Evolutionary conservation across 805 yeast species (phyloP), one percentile per base, ranked within the genome.

Genomic region (Candida silvatica): DNA sequence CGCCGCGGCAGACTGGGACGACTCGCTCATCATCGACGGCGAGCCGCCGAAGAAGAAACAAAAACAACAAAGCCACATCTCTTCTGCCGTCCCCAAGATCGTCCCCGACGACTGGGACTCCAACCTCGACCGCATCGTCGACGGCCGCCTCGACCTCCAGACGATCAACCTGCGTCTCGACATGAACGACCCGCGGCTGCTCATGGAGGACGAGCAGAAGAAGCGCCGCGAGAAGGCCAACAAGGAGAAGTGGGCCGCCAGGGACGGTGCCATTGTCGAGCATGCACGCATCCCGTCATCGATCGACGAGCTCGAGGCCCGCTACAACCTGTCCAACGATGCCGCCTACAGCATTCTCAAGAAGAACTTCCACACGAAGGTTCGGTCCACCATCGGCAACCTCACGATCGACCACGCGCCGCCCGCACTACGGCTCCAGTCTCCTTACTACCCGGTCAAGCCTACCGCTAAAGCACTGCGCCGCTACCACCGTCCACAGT

Each of bases 311-410:
- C 47, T 85, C 16, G 67, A 70, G 25, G 54, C 67, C 39, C 79
- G 81, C 44, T 86, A 82, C 59, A 82, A 84, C 54, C 69, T 90
- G 27, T 87, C 97, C 6, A 92, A 92, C 58, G 98, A 92, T 57
- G 70, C 73, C 29, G 82, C 80, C 29, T 92, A 92, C 56, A 94
- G 85, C 38, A 60, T 80, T 35, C 64, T 92, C 45, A 82, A 81
- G 50, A 82, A 77, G 38, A 88, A 86, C 49, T 87, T 88, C 54
- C 94, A 87, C 54, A 77, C 94, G 27, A 90, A 85, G 63, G 84
- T 90, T 25, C 77, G 98, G 55, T 77, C 95, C 3, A 94, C 94
- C 5, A 77, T 92, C 48, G 94, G 97, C 30, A 85, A 90, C 45
- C 66, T 92, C 42, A 79, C 74, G 34, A 87, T 92, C 42, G 97